These are phyloP conservation scores for Daedaleopsis sinensis DNA, from an alignment of 768 basidiomycete species.

Conservation along the genomic window DNA sequence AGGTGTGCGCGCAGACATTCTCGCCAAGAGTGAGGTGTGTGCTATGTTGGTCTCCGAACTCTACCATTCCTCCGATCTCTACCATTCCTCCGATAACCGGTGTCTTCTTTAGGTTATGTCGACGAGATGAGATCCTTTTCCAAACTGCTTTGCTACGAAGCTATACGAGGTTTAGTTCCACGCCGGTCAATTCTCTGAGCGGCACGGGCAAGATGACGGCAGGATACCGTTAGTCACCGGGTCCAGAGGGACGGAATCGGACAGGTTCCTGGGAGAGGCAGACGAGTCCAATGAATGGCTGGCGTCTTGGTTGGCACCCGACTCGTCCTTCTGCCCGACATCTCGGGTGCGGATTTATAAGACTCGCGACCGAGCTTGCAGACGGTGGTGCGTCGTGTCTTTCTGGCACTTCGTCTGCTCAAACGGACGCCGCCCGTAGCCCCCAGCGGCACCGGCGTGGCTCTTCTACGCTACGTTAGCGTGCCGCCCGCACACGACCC, in stretches of 20 bases:
- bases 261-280: background rate
- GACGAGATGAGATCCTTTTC: background rate
- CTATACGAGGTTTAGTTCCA: background rate
- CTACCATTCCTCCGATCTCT: background rate
- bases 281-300: background rate
- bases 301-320: background rate
- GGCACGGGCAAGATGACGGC: too few species aligned
- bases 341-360: background rate
- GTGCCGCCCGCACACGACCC: background rate
- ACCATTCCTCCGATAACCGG: background rate
- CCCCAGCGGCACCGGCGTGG: slow-evolving; percentile 1
- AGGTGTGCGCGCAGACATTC: background rate
- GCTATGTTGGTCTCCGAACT: too few species aligned
- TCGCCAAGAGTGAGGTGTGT: too few species aligned
- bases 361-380: background rate
- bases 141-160: background rate
- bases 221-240: slow-evolving; percentile 2
- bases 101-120: background rate
- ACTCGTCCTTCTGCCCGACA: background rate
- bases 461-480: background rate
- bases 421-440: background rate
- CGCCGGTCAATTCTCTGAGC: slow-evolving; percentile 3
- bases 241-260: background rate
- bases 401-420: background rate
- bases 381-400: background rate